Percentiles rank a stretch among this genome's conserved stretches.
Evolutionary conservation across 2,329 filamentous ascomycete genomes (phyloP).

Genomic region (Plenodomus lindquistii): DNA sequence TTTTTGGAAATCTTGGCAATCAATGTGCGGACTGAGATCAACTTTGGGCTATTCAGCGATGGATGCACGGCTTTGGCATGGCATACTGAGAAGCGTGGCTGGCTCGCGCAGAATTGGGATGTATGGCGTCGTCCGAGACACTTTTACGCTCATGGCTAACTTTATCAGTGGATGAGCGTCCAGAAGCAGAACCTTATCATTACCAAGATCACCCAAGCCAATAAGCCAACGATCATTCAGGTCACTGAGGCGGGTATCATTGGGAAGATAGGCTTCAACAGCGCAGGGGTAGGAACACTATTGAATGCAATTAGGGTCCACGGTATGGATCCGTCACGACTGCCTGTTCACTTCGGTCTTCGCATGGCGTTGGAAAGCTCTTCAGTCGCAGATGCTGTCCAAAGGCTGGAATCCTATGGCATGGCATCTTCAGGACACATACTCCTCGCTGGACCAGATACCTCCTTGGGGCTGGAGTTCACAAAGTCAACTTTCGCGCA

Average conservation of each 20-base stretch:
- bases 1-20: conserved; percentile 61
- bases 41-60: conserved; percentile 61
- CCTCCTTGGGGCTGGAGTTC: conserved; percentile 56
- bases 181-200: conserved; percentile 57
- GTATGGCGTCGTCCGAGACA: conserved; percentile 22
- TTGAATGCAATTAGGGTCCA: conserved; percentile 65
- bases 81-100: conserved; percentile 44
- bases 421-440: conserved; percentile 61
- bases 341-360: conserved; percentile 66
- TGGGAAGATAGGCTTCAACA: conserved; percentile 69
- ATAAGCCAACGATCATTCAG: conserved; percentile 56
- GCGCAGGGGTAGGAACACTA: conserved; percentile 60
- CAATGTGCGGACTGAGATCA: conserved; percentile 62
- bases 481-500: conserved; percentile 41
- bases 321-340: conserved; percentile 55
- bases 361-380: conserved; percentile 58
- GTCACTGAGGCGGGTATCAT: conserved; percentile 65
- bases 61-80: conserved; percentile 61
- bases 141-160: conserved; percentile 1
- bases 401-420: conserved; percentile 50
- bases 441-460: conserved; percentile 54
- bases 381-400: conserved; percentile 53
- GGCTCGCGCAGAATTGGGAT: conserved; percentile 64
- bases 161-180: conserved; percentile 52
- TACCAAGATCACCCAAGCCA: conserved; percentile 50